Conservation (phyloP, 306 rosid genomes). For the Cicer judaicum region DNA sequence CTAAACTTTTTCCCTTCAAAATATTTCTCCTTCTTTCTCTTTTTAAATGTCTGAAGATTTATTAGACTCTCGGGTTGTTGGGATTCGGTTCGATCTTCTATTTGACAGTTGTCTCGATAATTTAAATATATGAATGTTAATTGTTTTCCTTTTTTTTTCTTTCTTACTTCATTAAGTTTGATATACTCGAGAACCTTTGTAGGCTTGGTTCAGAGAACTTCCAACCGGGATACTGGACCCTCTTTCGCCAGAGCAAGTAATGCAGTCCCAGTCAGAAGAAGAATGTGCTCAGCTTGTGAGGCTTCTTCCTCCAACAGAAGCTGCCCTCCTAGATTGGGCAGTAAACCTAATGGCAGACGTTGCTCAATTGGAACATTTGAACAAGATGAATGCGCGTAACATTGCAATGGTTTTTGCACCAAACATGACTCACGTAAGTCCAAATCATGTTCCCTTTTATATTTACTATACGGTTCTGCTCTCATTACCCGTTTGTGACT, state of each 20-base stretch:
- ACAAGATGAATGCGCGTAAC: constrained; percentile 99
- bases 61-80: constrained; percentile 19
- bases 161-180: constrained; percentile 40
- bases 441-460: constrained; percentile 32
- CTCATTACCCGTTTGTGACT: constrained; percentile 14
- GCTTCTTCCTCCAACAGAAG: constrained; percentile 86
- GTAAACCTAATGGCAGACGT: constrained; percentile 96
- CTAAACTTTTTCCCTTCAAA: constrained; percentile 7
- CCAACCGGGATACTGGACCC: constrained; percentile 92
- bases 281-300: constrained; percentile 85
- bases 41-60: background rate
- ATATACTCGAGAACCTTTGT: constrained; percentile 37
- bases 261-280: constrained; percentile 90
- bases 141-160: constrained; percentile 26
- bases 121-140: constrained; percentile 31
- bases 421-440: constrained; percentile 94
- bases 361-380: constrained; percentile 81
- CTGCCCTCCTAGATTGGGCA: constrained; percentile 95
- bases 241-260: constrained; percentile 92
- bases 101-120: constrained; percentile 33
- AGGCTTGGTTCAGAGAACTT: constrained; percentile 99
- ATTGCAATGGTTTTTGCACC: constrained; percentile 99
- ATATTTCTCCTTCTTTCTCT: background rate
- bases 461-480: constrained; percentile 4
- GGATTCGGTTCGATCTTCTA: constrained; percentile 25